These are phyloP conservation scores for Linaria vulgaris DNA, from an alignment of 257 asterid genomes.

Conservation along the genomic window DNA sequence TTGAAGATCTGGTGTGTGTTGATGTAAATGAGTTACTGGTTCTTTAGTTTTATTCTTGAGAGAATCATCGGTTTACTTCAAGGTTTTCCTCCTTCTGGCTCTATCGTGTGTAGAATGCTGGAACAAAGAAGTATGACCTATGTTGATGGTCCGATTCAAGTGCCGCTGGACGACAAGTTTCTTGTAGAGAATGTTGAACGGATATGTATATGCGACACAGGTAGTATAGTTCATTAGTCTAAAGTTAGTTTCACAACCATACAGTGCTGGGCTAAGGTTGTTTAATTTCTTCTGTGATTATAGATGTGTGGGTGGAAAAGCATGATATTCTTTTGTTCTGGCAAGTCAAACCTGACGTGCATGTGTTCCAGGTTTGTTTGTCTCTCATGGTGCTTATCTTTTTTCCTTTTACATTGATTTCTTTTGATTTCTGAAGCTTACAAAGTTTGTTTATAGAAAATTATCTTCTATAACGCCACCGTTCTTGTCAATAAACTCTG, in stretches of 20 bases:
- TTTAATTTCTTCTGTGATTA: constrained; percentile 21
- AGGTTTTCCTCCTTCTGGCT: neutral
- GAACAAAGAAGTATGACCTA: constrained; percentile 96
- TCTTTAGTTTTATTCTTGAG: neutral
- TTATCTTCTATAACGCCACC: neutral
- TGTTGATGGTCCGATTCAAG: constrained; percentile 70
- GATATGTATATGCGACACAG: constrained; percentile 86
- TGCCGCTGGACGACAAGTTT: constrained; percentile 71
- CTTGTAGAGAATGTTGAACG: constrained; percentile 73
- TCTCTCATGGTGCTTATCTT: constrained; percentile 10
- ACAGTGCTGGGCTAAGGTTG: neutral
- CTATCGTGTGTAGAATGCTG: constrained; percentile 61
- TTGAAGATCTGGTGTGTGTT: neutral
- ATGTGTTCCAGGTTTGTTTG: constrained; percentile 81
- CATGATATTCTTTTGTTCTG: constrained; percentile 83
- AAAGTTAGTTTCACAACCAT: neutral
- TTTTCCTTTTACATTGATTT: constrained; percentile 2
- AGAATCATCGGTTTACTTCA: neutral
- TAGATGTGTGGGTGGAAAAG: constrained; percentile 80
- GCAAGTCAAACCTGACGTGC: constrained; percentile 95
- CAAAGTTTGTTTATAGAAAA: constrained; percentile 4
- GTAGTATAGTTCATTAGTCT: constrained; percentile 32
- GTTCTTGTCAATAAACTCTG: neutral
- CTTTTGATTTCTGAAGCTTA: neutral
- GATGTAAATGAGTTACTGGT: neutral